A percentile compares a stretch with the other conserved stretches of the same genome.
phyloP scores from a whole-genome alignment of 768 basidiomycete species.

The Phanerochaete carnosa region DNA sequence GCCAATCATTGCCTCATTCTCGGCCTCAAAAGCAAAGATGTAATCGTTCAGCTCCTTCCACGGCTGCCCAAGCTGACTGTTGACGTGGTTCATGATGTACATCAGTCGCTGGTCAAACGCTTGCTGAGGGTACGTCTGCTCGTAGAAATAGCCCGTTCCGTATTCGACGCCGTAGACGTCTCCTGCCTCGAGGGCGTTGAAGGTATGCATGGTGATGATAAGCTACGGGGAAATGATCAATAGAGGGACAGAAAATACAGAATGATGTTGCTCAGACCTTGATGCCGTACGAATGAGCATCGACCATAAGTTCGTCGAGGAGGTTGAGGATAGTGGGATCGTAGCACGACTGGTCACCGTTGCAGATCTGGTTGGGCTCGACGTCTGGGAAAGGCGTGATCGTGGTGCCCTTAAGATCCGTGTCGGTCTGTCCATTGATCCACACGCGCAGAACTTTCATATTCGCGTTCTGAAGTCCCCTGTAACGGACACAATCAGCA shows the following conservation, averaged over 20 bases:
- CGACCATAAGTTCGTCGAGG: slow-evolving; percentile 38
- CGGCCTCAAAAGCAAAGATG: slow-evolving; percentile 37
- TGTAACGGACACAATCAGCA: not conserved
- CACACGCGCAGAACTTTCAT: slow-evolving; percentile 26
- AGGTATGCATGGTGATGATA: slow-evolving; percentile 24
- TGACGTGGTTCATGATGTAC: slow-evolving; percentile 37
- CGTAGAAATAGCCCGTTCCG: slow-evolving; percentile 34
- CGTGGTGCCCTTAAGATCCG: slow-evolving; percentile 21
- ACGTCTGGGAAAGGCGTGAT: slow-evolving; percentile 29
- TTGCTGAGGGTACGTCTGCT: slow-evolving; percentile 19
- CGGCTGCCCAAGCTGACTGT: slow-evolving; percentile 31
- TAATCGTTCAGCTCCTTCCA: slow-evolving; percentile 36
- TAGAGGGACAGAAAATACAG: not conserved
- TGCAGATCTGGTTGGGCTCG: slow-evolving; percentile 30
- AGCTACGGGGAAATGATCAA: slow-evolving; percentile 1
- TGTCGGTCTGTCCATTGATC: slow-evolving; percentile 19
- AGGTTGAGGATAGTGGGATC: slow-evolving; percentile 33
- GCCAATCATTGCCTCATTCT: slow-evolving; percentile 34
- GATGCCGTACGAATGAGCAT: slow-evolving; percentile 31
- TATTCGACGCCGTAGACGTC: slow-evolving; percentile 35
- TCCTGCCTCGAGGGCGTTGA: slow-evolving; percentile 29
- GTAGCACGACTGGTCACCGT: slow-evolving; percentile 26
- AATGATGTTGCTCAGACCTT: slow-evolving; percentile 20
- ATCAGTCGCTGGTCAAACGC: slow-evolving; percentile 36
- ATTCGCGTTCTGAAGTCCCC: slow-evolving; percentile 18